Conservation (phyloP, 371 early-diverging fungal species). For the Dichotomocladium elegans region DNA sequence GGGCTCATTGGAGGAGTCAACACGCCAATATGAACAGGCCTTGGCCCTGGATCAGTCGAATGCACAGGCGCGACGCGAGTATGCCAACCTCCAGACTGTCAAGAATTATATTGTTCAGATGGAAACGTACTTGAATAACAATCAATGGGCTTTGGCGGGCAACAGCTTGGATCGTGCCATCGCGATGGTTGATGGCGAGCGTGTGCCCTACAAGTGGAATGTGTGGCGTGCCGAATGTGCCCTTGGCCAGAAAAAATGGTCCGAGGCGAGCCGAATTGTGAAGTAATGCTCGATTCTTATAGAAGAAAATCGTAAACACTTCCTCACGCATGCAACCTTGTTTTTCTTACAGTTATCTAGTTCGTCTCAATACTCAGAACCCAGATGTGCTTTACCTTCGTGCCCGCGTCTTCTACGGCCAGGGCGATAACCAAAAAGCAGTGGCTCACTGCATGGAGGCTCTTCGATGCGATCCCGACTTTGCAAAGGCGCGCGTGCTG, state of each 20-base stretch:
- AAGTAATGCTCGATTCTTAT: slow-evolving; percentile 36
- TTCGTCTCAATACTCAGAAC: slow-evolving; percentile 64
- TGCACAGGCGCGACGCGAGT: slow-evolving; percentile 43
- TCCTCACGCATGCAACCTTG: not conserved
- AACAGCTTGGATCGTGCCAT: slow-evolving; percentile 64
- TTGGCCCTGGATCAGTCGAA: slow-evolving; percentile 43
- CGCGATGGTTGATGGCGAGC: slow-evolving; percentile 50
- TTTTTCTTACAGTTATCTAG: slow-evolving; percentile 34
- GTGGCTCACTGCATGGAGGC: slow-evolving; percentile 64
- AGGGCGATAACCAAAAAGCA: slow-evolving; percentile 64
- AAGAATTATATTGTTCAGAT: slow-evolving; percentile 58
- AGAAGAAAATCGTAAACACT: no score
- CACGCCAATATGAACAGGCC: slow-evolving; percentile 40
- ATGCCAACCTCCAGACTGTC: slow-evolving; percentile 44
- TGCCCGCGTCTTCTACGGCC: slow-evolving; percentile 71
- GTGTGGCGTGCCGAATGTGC: slow-evolving; percentile 70
- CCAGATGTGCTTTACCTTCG: slow-evolving; percentile 73
- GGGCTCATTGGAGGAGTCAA: slow-evolving; percentile 57
- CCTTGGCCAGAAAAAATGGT: slow-evolving; percentile 62
- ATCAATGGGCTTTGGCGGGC: slow-evolving; percentile 60
- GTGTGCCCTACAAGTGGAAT: slow-evolving; percentile 65
- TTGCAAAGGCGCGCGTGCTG: slow-evolving; percentile 61
- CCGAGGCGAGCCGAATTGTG: slow-evolving; percentile 64
- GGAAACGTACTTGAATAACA: slow-evolving; percentile 45
- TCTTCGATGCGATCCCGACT: slow-evolving; percentile 79